Percentiles rank a stretch among this genome's conserved stretches.
These are phyloP conservation scores for Claviceps fusiformis DNA, from an alignment of 2,329 filamentous ascomycete genomes.

Conservation along the genomic window DNA sequence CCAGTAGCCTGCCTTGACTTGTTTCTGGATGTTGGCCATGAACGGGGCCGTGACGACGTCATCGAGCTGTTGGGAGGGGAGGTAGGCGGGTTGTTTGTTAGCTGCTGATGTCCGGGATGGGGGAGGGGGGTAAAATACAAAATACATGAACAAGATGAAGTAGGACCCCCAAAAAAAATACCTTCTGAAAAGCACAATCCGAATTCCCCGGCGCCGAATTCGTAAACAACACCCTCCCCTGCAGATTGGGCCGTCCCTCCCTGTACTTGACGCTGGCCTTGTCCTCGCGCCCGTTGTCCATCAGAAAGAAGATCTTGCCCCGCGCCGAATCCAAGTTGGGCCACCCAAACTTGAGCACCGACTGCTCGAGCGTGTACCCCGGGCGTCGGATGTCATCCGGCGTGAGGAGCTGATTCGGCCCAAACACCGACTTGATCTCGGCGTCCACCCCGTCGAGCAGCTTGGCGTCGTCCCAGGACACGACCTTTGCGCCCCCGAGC, in stretches of 20 bases:
- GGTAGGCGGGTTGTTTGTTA: background rate
- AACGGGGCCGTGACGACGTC: constrained; percentile 22
- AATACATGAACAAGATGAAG: background rate
- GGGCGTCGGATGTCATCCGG: constrained; percentile 31
- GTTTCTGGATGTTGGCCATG: constrained; percentile 25
- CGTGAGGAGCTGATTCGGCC: constrained; percentile 24
- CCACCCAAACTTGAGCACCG: constrained; percentile 33
- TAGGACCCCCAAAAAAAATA: background rate
- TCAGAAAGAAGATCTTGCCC: constrained; percentile 34
- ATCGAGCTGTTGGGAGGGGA: constrained; percentile 30
- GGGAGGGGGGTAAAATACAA: background rate
- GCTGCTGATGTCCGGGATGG: background rate
- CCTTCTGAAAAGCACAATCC: constrained; percentile 34
- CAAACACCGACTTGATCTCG: constrained; percentile 32
- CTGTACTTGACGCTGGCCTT: constrained; percentile 26
- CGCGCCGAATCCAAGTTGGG: constrained; percentile 28
- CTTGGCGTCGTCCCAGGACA: constrained; percentile 28
- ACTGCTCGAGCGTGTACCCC: constrained; percentile 30
- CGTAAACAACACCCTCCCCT: constrained; percentile 34
- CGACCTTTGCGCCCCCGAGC: constrained; percentile 22
- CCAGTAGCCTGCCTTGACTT: constrained; percentile 32
- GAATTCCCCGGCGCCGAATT: constrained; percentile 30
- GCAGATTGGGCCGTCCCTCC: constrained; percentile 17
- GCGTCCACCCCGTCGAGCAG: constrained; percentile 29
- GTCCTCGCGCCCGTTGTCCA: constrained; percentile 32